These are phyloP conservation scores for Macadamia integrifolia DNA, from an alignment of 164 flowering plant species.

Conservation along the genomic window DNA sequence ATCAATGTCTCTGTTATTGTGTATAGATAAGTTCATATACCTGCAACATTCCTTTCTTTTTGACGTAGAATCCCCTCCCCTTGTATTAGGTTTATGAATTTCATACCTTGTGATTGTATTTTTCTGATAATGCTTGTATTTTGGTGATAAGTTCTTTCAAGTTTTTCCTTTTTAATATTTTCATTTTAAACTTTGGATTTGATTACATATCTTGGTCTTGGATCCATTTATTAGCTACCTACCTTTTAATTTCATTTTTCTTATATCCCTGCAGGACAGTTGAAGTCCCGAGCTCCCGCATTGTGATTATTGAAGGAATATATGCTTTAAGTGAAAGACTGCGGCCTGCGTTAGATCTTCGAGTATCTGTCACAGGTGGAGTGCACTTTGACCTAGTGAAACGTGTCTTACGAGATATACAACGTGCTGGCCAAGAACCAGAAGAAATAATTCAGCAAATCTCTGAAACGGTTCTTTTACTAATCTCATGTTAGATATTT, in stretches of 20 bases:
- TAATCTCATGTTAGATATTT: slow-evolving; percentile 22
- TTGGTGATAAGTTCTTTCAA: no score
- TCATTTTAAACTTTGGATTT: background rate
- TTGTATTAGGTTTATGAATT: no score
- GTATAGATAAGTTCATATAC: no score
- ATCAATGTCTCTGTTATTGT: no score
- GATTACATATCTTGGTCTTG: background rate
- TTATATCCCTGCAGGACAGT: slow-evolving; percentile 47
- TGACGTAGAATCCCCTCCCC: no score
- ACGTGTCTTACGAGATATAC: slow-evolving; percentile 90
- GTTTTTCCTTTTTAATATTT: no score
- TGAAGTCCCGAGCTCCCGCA: slow-evolving; percentile 83
- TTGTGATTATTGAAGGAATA: slow-evolving; percentile 92
- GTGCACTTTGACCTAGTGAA: slow-evolving; percentile 98
- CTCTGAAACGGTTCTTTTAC: slow-evolving; percentile 82
- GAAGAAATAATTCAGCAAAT: slow-evolving; percentile 97
- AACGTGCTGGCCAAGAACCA: slow-evolving; percentile 95
- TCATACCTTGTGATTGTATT: no score
- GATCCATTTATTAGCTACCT: background rate
- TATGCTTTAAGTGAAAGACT: slow-evolving; percentile 90
- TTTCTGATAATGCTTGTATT: no score
- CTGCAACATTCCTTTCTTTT: no score
- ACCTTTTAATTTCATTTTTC: background rate
- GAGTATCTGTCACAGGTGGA: slow-evolving; percentile 94
- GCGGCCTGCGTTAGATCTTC: slow-evolving; percentile 74